Evolutionary conservation across 768 basidiomycete genomes (phyloP), one percentile per base, ranked within the genome.

Genomic region (Termitomyces sp.): DNA sequence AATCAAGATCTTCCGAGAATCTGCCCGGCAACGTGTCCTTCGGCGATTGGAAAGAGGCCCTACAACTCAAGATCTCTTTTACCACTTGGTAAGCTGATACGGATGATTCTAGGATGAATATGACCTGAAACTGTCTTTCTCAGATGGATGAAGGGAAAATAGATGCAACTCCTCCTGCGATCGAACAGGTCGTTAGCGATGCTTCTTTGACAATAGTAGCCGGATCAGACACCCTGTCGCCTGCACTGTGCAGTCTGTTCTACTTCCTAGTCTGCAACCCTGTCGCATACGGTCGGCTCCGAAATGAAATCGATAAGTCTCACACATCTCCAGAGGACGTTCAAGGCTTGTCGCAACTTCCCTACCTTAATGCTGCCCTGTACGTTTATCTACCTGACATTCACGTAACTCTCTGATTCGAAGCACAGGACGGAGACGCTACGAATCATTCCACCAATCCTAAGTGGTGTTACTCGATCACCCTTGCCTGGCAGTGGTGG

Each of bases 21-120:
- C 78, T 46, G 81, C 79, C 10, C 75, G 84, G 54, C 73, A 79
- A 62, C 75, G 86, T 46, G 87, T 84, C 2, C 73, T 88, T 43
- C 75, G 74, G 59, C 74, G 87, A 30, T 85, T 84, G 64, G 80
- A 84, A 70, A 80, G 82, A 30, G 66, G 66, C 0, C 60, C 66
- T 9, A 54, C 56, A 30, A 60, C 59, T 6, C 62, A 64, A 32
- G 66, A 68, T 54, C 44, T 68, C 5, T 67, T 68, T 51, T 64
- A 68, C 41, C 59, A 68, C 38, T 40, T 68, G 58, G 68, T 67
- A 43, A 23, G 60, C 57, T 48, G 40, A 33, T 5, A 5, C 18
- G 10, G 12, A 53, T 12, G 26, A 41, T 30, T 8, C 4, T 40
- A 6, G 18, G n/a, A 26, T 18, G 9, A 16, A 53, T 53, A 38